A percentile compares a stretch with the other conserved stretches of the same genome.
phyloP scores from a whole-genome alignment of 2,329 filamentous ascomycete genomes.

The Pseudogymnoascus sp. region DNA sequence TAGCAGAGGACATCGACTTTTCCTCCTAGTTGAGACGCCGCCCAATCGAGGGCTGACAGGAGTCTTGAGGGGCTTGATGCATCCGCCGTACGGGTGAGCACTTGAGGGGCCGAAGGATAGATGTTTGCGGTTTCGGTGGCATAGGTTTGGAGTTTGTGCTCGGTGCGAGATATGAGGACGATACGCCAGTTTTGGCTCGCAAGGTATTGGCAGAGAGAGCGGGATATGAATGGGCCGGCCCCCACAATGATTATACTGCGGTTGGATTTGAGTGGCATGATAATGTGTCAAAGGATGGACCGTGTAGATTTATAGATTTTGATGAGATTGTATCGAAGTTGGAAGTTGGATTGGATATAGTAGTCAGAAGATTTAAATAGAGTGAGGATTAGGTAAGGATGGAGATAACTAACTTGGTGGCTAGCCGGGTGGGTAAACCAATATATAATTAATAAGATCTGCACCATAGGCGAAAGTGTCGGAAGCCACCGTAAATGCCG shows the following conservation, averaged over 20 bases:
- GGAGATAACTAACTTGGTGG: too few relatives aligned
- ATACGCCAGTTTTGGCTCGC: constrained; percentile 32
- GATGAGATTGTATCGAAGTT: too few relatives aligned
- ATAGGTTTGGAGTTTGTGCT: constrained; percentile 76
- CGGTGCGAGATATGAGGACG: constrained; percentile 86
- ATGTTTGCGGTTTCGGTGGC: constrained; percentile 57
- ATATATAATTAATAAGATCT: too few relatives aligned
- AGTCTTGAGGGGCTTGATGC: not conserved
- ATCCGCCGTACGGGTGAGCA: not conserved
- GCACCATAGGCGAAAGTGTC: too few relatives aligned
- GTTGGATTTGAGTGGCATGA: not conserved
- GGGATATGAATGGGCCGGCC: not conserved
- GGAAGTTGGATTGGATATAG: too few relatives aligned
- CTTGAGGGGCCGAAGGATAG: not conserved
- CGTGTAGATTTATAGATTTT: not conserved
- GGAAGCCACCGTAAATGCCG: too few relatives aligned
- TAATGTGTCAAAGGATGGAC: not conserved
- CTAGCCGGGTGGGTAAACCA: too few relatives aligned
- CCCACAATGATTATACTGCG: not conserved
- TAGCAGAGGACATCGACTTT: not conserved
- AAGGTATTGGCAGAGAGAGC: not conserved
- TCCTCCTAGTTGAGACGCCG: not conserved
- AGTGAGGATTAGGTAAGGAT: too few relatives aligned
- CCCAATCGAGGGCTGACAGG: not conserved
- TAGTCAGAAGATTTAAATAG: too few relatives aligned